Evolutionary conservation across 2,329 filamentous ascomycete genomes (phyloP), one percentile per base, ranked within the genome.

Genomic region (Aspergillus sojae): DNA sequence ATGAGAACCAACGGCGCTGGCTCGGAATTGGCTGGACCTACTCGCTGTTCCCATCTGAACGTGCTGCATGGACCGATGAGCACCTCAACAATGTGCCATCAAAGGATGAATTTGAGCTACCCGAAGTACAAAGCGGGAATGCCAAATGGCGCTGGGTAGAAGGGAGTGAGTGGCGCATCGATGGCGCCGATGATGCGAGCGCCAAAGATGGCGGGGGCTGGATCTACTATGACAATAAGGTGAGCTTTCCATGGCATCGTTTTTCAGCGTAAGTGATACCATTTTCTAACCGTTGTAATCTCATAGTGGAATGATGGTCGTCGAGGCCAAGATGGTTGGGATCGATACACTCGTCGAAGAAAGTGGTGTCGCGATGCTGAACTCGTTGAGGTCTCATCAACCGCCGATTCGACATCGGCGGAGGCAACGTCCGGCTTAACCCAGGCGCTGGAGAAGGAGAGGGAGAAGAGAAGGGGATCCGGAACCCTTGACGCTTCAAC

Each of bases 141-240:
- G 86, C 88, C 3, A 81, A 83, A 72, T 92, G 90, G 90, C 82
- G 90, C 63, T 99, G 95, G 95, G 93, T 92, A 0, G 85, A 90
- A n/a, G 89, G 87, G 1, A 91, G 91, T 69, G 87, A 91, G 61
- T 99, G 95, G 95, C 87, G 88, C 60, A 89, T 98, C 30, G 94
- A 98, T 71, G 91, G 91, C 0, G 78, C 85, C 10, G 77, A 78
- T 58, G 69, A 69, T 39, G 67, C 66, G 3, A 72, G 62, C 75
- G 74, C 79, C 68, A 71, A 81, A 73, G 85, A 89, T 28, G 90
- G 86, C 4, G 88, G 89, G 69, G 95, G 94, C 1, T 99, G 95
- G 95, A 92, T 97, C 43, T 99, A 95, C 78, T 99, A 97, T 75
- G 95, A 99, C 74, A 98, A 94, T 76, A 97, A 97, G 88, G 92